Base-by-base conservation (phyloP, 139 green algal genomes). In the Eudorina sp. region DNA sequence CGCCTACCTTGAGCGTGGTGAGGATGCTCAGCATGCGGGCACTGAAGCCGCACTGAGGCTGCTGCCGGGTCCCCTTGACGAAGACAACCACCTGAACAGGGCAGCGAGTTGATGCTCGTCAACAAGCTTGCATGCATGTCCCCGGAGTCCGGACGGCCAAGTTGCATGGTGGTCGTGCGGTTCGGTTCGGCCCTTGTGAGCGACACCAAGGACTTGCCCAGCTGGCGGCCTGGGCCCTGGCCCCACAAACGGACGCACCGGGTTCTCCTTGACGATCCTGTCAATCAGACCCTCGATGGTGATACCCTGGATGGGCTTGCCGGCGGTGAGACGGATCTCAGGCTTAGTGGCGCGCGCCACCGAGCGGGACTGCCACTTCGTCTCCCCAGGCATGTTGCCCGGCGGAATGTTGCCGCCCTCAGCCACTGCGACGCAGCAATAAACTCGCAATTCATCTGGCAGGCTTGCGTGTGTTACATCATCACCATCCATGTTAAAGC, bases 31-130 rank as follows among this genome's bases (percentile, higher is more conserved):
- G 87, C 89, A 98, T 94, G 73, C 96, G 94, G 92, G 96, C 88
- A 25, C 94, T 97, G 92, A 99, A 99, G 31, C 97, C 97, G 88
- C 97, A 99, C 84, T 97, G 92, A 1, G 97, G 97, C 92, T 96
- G 78, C 8, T 90, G 94, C 34, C 97, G 90, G 2, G 96, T 98
- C 58, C 97, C 97, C 91, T 99, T 99, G 55, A 99, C 92, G 89
- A 99, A 98, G 0, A 95, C 96, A 2, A 99, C 96, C 14, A 98
- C 94, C 94, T 96, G 91, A 11, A 34, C 36, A 19, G 3, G 62
- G n/a, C n/a, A n/a, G n/a, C n/a, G n/a, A n/a, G n/a, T n/a, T n/a
- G n/a, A n/a, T n/a, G n/a, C n/a, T n/a, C n/a, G n/a, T n/a, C n/a
- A n/a, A n/a, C n/a, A n/a, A n/a, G n/a, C n/a, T n/a, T n/a, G n/a